Evolutionary conservation across 805 yeast species (phyloP), one percentile per base, ranked within the genome.

Genomic region (Pichia ethanolica): DNA sequence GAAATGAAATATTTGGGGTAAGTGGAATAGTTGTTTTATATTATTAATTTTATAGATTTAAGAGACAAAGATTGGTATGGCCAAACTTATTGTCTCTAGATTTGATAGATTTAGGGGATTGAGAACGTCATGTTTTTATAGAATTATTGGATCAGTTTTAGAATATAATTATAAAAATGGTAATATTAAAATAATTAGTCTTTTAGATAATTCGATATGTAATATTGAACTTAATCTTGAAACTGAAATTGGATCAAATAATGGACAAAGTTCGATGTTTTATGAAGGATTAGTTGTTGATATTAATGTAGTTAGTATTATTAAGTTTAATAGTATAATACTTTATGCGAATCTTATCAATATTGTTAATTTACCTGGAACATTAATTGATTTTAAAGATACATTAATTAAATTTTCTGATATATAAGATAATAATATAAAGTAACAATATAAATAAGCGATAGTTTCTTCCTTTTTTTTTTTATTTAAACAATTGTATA

Each of bases 61-160:
- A 35, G 2, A 35, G 36, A 13, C 3, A 35, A 20, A 20, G 20
- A 20, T 20, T 20, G 20, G 7, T 20, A 47, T 47, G 50, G 50
- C 36, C 20, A 47, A 42, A n/a, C 44, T 50, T 30, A 45, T 50
- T 12, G 45, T 50, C 8, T 39, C 34, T 27, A 41, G 53, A 33
- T 40, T 63, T 7, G 42, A 45, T 8, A 27, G 35, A 20, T n/a
- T 59, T 1, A 11, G 27, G 7, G 52, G 53, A 6, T 34, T 53
- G 3, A 47, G 48, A 14, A 38, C 46, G 2, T 35, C 62, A 14
- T 33, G 33, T 1, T 52, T 53, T 30, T 50, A 59, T 7, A 52
- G 66, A 7, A 44, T 63, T 1, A 48, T 63, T 13, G 60, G 53
- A 1, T 62, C 57, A 46, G 56, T 62, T 6, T 33, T 51, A 7